A percentile compares a stretch with the other conserved stretches of the same genome.
Conservation (phyloP, 208 protist genomes). For the Acanthamoeba divionensis region DNA sequence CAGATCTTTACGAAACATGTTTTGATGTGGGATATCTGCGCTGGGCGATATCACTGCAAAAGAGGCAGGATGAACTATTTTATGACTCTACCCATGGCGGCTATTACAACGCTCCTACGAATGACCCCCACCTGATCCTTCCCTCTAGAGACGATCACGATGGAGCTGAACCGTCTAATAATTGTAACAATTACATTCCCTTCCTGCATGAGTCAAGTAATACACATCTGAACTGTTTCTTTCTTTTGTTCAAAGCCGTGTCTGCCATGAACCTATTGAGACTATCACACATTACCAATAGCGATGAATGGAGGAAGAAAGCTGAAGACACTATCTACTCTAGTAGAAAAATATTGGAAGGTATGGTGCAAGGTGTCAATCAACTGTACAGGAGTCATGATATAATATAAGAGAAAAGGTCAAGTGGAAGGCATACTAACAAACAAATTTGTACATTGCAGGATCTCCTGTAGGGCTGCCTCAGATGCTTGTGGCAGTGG, state of each 20-base stretch:
- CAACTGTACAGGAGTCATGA: background rate
- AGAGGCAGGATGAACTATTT: conserved; percentile 25
- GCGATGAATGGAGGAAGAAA: conserved; percentile 30
- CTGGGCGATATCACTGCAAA: conserved; percentile 39
- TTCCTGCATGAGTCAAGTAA: background rate
- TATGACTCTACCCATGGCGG: background rate
- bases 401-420: too few species aligned
- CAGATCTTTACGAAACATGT: conserved; percentile 45
- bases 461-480: background rate
- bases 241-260: background rate
- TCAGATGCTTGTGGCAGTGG: conserved; percentile 9
- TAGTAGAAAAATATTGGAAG: background rate
- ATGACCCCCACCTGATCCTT: background rate
- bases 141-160: conserved; percentile 4
- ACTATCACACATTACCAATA: background rate
- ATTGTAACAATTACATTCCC: background rate
- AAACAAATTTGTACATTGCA: background rate
- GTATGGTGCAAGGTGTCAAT: background rate
- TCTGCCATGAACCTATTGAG: conserved; percentile 16
- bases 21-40: background rate
- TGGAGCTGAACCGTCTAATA: conserved; percentile 8
- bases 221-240: background rate
- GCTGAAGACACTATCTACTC: background rate
- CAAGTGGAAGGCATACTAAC: too few species aligned
- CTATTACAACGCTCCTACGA: background rate